Base-by-base conservation (phyloP, 2,329 filamentous ascomycete species). In the Cladosporium sp. region DNA sequence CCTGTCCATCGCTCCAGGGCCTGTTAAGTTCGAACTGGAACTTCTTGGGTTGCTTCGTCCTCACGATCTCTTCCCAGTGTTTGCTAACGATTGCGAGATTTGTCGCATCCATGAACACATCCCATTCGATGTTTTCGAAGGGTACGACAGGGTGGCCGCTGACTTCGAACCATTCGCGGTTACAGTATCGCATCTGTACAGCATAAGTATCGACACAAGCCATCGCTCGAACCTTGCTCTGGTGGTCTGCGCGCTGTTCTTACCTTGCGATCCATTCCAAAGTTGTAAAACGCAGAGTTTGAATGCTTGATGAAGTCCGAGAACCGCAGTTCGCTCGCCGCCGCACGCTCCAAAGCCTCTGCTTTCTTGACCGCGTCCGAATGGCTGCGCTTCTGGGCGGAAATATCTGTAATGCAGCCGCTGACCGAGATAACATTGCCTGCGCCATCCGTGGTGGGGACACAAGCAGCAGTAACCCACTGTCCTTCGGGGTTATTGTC, bases 151-250 rank as follows among this genome's bases (percentile, higher is more conserved):
- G 70, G 46, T 80, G 78, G 0, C 80, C 80, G 0, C 79, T 83
- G 77, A 84, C 80, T 36, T 82, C 79, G 63, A 79, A 84, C 67
- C 80, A 84, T 4, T 78, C 77, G 2, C 57, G 79, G 39, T 84
- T 84, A 63, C 5, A 84, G 68, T 2, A 80, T 72, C 5, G 79
- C 80, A 43, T 81, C 78, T 0, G 77, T 75, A 46, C 21, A 39
- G 60, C 18, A 30, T 56, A 18, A 56, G 51, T 16, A 32, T 21
- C 28, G 16, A n/a, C 14, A 32, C 2, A 30, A 54, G 51, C 5
- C 7, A 18, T 30, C 14, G 11, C 10, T 16, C 46, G 18, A 21
- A 21, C 5, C 5, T 56, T 54, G 63, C 65, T 48, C 61, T n/a
- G n/a, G n/a, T n/a, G n/a, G 36, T n/a, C 26, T 32, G 6, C 30